Percentiles rank a stretch among this genome's conserved stretches.
phyloP scores from a whole-genome alignment of 345 rosid species.

The Raphanus sativus region DNA sequence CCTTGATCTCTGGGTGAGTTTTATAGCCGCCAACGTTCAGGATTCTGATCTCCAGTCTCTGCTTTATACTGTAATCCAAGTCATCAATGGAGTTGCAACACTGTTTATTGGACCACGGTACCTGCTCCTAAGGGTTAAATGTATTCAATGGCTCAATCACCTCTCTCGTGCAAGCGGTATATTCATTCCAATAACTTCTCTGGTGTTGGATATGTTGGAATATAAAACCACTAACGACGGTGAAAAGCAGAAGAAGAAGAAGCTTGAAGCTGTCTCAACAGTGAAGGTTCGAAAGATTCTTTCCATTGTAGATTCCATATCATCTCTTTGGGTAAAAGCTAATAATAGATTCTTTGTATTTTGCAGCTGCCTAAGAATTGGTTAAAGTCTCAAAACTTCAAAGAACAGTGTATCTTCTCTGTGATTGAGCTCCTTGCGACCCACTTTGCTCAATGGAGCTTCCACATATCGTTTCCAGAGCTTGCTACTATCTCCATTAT shows the following conservation, averaged over 20 bases:
- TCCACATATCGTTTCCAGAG: constrained; percentile 89
- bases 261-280: constrained; percentile 53
- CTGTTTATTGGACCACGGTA: constrained; percentile 90
- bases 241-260: constrained; percentile 49
- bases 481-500: constrained; percentile 75
- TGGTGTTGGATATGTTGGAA: constrained; percentile 73
- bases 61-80: constrained; percentile 60
- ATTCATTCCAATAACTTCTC: constrained; percentile 75
- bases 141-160: constrained; percentile 78
- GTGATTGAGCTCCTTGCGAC: constrained; percentile 67
- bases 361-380: constrained; percentile 86
- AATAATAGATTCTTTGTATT: constrained; percentile 7
- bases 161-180: constrained; percentile 69
- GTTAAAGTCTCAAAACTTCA: constrained; percentile 82
- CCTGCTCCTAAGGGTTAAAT: constrained; percentile 78
- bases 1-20: constrained; percentile 89
- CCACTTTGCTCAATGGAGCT: constrained; percentile 90
- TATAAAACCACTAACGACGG: constrained; percentile 65
- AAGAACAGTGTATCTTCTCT: constrained; percentile 61
- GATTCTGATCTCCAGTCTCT: constrained; percentile 72
- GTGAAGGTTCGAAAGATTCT: constrained; percentile 55
- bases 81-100: constrained; percentile 73
- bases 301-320: not conserved
- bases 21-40: constrained; percentile 49
- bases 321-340: not conserved